Evolutionary conservation across 345 rosid genomes (phyloP).

Genomic region (Trapa bicornis): DNA sequence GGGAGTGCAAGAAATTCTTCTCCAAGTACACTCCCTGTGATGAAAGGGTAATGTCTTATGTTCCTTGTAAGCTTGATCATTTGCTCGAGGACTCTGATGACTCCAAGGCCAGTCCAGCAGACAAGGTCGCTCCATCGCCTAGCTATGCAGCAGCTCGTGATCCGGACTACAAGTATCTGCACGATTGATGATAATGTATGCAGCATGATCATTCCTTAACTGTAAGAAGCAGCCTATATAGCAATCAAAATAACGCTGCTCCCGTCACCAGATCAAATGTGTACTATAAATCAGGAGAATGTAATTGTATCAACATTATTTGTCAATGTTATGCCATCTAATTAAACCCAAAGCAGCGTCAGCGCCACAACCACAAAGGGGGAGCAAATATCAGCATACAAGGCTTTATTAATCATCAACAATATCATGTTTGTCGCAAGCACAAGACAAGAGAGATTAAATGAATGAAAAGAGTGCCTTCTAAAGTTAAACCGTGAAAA

Average conservation of each 20-base stretch:
- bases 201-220: background rate
- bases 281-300: background rate
- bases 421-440: background rate
- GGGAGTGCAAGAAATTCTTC: slow-evolving; percentile 28
- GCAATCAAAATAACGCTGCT: background rate
- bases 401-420: background rate
- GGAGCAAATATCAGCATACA: background rate
- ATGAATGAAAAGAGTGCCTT: background rate
- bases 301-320: background rate
- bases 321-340: background rate
- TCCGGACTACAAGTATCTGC: background rate
- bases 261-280: background rate
- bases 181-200: background rate
- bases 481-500: background rate
- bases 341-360: too few relatives aligned
- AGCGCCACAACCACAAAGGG: background rate
- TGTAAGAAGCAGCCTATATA: background rate
- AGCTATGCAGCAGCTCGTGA: slow-evolving; percentile 12
- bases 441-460: background rate
- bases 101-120: slow-evolving; percentile 1
- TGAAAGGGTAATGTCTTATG: slow-evolving; percentile 9
- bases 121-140: slow-evolving; percentile 11
- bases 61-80: slow-evolving; percentile 24
- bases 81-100: background rate
- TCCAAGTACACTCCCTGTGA: slow-evolving; percentile 11